Evolutionary conservation across 176 grass and related monocot species (phyloP), one percentile per base, ranked within the genome.

Genomic region (Aegilops bicornis): DNA sequence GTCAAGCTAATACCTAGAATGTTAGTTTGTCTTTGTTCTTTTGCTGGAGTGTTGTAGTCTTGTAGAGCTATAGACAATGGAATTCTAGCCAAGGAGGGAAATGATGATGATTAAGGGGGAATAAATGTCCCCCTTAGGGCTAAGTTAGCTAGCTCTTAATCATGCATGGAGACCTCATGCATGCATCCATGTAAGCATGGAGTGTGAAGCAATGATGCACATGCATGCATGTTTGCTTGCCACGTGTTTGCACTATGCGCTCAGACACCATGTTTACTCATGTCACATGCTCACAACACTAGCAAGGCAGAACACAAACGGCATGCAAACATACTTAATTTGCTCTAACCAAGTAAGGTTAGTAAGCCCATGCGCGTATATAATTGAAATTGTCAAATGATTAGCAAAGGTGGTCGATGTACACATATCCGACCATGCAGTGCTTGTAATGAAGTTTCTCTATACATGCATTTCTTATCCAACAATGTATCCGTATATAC

Each of bases 21-120:
- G 58, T 35, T 43, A 31, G 6, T 85, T 85, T 89, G 30, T 9
- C 75, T 72, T 52, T 64, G 22, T 33, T 43, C 35, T 81, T 61
- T 72, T 54, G 61, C 25, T 33, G 64, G 76, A 75, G 60, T 54
- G 16, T 52, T 52, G 48, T 19, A 54, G 16, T 19, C 50, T 54
- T 19, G 50, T 19, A 54, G 50, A 54, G 50, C 50, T 50, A 50
- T 50, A 50, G 47, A 5, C 15, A 50, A 50, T 14, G 47, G 47
- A 16, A 50, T 50, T 54, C n/a, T 45, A 69, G 39, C 22, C 47
- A 56, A 64, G 31, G 73, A 56, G 31, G 40, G 40, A 40, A 87
- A 79, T 73, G 23, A 79, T 69, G 77, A 66, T 83, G 39, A 79
- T 79, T 78, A 86, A 42, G 72, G 81, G 36, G 48, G 69, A 76